Percentiles rank a stretch among this genome's conserved stretches.
Conservation (phyloP, 768 basidiomycete species). For the Lenzites betulinus region DNA sequence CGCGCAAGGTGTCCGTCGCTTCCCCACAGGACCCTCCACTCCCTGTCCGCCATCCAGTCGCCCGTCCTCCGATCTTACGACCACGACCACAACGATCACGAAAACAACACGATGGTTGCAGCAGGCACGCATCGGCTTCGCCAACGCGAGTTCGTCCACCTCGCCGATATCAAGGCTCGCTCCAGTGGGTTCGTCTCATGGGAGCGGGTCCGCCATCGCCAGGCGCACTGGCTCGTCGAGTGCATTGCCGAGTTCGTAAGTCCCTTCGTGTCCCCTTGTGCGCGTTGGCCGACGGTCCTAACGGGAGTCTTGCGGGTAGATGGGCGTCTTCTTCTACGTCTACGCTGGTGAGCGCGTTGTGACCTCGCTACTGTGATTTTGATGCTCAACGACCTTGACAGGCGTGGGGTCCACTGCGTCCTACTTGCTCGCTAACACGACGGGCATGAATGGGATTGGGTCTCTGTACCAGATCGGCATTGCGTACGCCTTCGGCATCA, state of each 20-base stretch:
- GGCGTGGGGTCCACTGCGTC: conserved; percentile 39
- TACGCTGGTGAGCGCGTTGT: conserved; percentile 23
- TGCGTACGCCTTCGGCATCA: conserved; percentile 41
- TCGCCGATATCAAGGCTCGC: conserved; percentile 28
- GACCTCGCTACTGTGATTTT: background rate
- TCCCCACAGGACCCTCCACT: conserved; percentile 5
- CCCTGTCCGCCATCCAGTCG: background rate
- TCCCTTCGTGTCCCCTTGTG: background rate
- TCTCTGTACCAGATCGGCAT: conserved; percentile 36
- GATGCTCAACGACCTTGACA: conserved; percentile 3
- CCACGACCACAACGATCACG: background rate
- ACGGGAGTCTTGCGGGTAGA: conserved; percentile 7
- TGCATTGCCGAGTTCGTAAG: conserved; percentile 35
- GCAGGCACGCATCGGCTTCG: conserved; percentile 20
- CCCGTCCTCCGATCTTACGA: background rate
- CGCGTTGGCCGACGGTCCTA: background rate
- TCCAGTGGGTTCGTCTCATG: conserved; percentile 21
- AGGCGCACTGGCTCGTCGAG: conserved; percentile 35
- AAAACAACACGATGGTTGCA: background rate
- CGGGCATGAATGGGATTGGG: conserved; percentile 27
- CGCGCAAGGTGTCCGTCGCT: conserved; percentile 2
- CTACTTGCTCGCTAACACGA: conserved; percentile 32
- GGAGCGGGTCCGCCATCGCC: conserved; percentile 33
- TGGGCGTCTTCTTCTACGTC: conserved; percentile 36
- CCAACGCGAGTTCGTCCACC: conserved; percentile 25